These are phyloP conservation scores for Tetrapisispora fleetii DNA, from an alignment of 805 yeast species.

Conservation along the genomic window DNA sequence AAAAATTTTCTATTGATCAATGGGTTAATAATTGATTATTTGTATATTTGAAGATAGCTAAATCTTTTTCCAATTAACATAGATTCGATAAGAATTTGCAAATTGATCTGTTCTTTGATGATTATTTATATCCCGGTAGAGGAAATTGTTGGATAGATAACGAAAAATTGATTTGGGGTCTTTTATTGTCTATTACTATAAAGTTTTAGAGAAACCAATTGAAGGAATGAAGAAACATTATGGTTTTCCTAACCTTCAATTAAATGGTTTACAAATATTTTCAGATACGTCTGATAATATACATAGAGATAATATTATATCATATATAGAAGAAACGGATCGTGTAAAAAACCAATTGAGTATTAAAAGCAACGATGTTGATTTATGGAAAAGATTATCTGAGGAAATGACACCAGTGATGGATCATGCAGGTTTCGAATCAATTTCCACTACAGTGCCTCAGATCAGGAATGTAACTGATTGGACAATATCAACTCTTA, in stretches of 20 bases:
- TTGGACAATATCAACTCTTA: constrained; percentile 4
- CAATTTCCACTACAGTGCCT: not conserved
- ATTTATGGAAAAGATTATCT: not conserved
- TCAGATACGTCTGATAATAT: not conserved
- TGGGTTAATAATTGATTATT: too few species aligned
- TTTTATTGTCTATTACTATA: too few species aligned
- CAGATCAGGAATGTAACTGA: not conserved
- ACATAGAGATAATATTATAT: not conserved
- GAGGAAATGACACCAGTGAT: not conserved
- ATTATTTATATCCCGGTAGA: too few species aligned
- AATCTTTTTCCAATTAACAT: too few species aligned
- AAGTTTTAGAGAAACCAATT: not conserved
- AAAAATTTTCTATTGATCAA: too few species aligned
- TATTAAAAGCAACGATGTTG: not conserved
- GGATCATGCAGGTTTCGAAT: not conserved
- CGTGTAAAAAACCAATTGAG: not conserved
- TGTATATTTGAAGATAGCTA: too few species aligned
- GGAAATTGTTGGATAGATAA: too few species aligned
- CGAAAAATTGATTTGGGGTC: too few species aligned
- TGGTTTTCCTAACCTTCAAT: not conserved
- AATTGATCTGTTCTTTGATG: too few species aligned
- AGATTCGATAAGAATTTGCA: too few species aligned
- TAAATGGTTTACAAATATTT: not conserved
- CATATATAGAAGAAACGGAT: not conserved
- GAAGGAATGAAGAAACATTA: not conserved